Evolutionary conservation across 2,329 filamentous ascomycete genomes (phyloP), one percentile per base, ranked within the genome.

Genomic region (Decorospora gaudefroyi): DNA sequence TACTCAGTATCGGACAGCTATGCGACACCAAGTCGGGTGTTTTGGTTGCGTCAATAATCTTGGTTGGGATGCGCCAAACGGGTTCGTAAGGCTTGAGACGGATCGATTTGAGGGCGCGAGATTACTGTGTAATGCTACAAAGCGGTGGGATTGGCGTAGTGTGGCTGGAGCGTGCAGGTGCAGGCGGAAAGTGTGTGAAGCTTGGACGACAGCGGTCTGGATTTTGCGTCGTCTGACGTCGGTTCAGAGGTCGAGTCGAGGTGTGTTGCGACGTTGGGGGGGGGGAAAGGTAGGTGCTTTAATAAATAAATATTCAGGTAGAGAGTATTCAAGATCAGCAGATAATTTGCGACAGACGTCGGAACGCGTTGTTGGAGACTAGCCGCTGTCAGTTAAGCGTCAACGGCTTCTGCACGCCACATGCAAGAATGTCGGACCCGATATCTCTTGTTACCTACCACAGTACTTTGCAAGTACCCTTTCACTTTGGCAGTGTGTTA

Each of bases 331-430:
- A 35, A 40, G 52, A 61, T 63, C 55, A 66, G 59, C 58, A 62
- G 57, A 63, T 57, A 55, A 53, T 57, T 61, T 62, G 55, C 53
- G 46, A 62, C 53, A 56, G 43, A 63, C 51, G 49, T 56, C 55
- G 47, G 57, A 56, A 58, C 52, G 50, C 40, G 30, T 39, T 55
- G 53, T 33, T 27, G 42, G 49, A 40, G 26, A 32, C 54, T 64
- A 65, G 59, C 48, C 49, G 36, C 30, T 38, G 30, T 38, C 21
- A 43, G 39, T 28, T 46, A 44, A 46, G 41, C 45, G 42, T 47
- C 26, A n/a, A 29, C 33, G 27, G 23, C 33, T 21, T 33, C n/a
- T 37, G 28, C 19, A 29, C n/a, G 42, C 34, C 38, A 33, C 37
- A n/a, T n/a, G n/a, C n/a, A n/a, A n/a, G n/a, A n/a, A n/a, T n/a